A percentile compares a stretch with the other conserved stretches of the same genome.
These are phyloP conservation scores for Fusarium nelsonii DNA, from an alignment of 2,329 filamentous ascomycete genomes.

Conservation along the genomic window DNA sequence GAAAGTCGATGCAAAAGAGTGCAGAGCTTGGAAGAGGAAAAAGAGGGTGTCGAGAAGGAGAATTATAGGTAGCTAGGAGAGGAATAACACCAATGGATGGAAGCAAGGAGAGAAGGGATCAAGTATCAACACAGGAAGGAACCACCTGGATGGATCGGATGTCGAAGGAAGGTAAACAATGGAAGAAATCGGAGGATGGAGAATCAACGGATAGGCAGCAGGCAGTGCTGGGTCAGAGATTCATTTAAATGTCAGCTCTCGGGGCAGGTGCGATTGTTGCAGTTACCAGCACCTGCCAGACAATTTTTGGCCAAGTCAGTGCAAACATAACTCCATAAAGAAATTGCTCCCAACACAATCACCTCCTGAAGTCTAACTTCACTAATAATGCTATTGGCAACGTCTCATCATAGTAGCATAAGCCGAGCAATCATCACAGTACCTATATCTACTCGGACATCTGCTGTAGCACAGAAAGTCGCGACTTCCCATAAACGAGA, in stretches of 20 bases:
- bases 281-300: constrained; percentile 15
- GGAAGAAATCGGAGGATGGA: neutral
- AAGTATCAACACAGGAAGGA: neutral
- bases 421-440: neutral
- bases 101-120: neutral
- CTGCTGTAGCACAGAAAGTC: constrained; percentile 11
- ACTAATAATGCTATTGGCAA: constrained; percentile 2
- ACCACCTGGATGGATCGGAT: neutral
- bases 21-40: neutral
- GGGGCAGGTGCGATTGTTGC: constrained; percentile 7
- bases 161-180: neutral
- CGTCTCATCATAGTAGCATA: constrained; percentile 26
- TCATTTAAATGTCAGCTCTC: constrained; percentile 8
- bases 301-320: constrained; percentile 20
- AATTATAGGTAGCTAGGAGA: neutral
- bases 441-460: constrained; percentile 11
- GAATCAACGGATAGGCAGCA: neutral
- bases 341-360: neutral
- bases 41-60: neutral
- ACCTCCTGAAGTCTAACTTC: neutral
- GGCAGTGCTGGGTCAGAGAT: constrained; percentile 10
- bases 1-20: neutral
- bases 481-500: constrained; percentile 27
- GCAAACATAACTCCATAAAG: neutral
- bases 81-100: neutral